Conservation (phyloP, 2,329 filamentous ascomycete species). For the Neofusicoccum kwambonambiense region DNA sequence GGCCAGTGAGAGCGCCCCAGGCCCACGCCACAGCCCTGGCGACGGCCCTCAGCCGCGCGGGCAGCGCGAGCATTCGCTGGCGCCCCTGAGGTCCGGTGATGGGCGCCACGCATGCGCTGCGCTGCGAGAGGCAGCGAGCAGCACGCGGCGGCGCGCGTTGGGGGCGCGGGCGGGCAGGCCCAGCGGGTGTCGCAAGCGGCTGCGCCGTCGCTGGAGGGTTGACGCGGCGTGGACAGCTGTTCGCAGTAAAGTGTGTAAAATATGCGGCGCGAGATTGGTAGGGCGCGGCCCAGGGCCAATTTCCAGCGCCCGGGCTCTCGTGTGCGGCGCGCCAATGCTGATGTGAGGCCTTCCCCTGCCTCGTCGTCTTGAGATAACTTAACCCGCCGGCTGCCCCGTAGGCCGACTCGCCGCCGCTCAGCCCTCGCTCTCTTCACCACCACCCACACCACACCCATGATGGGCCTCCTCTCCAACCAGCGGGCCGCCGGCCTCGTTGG, state of each 20-base stretch:
- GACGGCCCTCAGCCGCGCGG: neutral
- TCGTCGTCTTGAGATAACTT: slow-evolving; percentile 1
- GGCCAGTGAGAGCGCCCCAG: slow-evolving; percentile 4
- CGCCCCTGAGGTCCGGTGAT: neutral
- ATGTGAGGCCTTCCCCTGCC: slow-evolving; percentile 14
- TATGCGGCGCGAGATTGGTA: slow-evolving; percentile 11
- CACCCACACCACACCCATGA: neutral
- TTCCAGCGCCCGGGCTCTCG: slow-evolving; percentile 1
- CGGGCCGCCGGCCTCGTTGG: slow-evolving; percentile 17
- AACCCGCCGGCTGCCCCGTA: slow-evolving; percentile 23
- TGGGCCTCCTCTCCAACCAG: slow-evolving; percentile 17
- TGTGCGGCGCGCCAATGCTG: slow-evolving; percentile 6
- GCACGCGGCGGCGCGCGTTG: neutral
- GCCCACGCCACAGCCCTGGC: slow-evolving; percentile 6
- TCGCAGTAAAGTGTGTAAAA: slow-evolving; percentile 13
- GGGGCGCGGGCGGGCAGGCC: neutral
- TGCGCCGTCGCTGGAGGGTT: neutral
- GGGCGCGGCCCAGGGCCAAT: neutral
- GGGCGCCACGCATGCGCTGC: neutral
- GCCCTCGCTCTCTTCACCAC: neutral
- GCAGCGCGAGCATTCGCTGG: neutral
- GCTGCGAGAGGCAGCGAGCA: neutral
- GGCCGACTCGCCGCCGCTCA: neutral
- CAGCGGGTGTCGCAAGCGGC: slow-evolving; percentile 7
- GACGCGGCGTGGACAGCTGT: slow-evolving; percentile 7